Base-by-base conservation (phyloP, 169 alveolate genomes). In the Cryptosporidium sp. region DNA sequence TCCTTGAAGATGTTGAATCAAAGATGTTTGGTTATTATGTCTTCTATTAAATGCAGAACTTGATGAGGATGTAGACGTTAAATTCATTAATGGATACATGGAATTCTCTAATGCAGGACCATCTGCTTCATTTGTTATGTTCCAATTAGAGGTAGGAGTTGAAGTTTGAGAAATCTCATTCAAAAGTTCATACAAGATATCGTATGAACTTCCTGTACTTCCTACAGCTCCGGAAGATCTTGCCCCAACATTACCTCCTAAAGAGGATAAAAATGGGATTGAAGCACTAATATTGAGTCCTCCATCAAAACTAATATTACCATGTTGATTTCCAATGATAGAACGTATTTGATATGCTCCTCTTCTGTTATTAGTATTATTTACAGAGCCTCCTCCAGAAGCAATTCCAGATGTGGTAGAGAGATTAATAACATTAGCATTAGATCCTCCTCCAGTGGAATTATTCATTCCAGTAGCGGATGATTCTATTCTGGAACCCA, bases 21-120 rank as follows among this genome's bases (percentile, higher is more conserved):
- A 29, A 8, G 73, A 31, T 21, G 29, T 44, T 35, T 80, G 75
- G 21, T 21, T 29, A 14, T 29, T 23, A 9, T 48, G 58, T 26
- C 87, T 60, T 48, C 87, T 60, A 39, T 80, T 80, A 16, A 61
- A 80, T 3, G 72, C 68, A 10, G 87, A 42, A 29, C 45, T 80
- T 26, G 71, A 35, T 23, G 72, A 56, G 3, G 45, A 37, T 7
- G 75, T 37, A 8, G 87, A 65, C 3, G 72, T 26, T 29, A 73
- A 12, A 56, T 73, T 73, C 70, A 73, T 29, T 31, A 73, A 26
- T 31, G 87, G 87, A 23, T 80, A 80, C 67, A 80, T 65, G 7
- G 87, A 80, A 26, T 80, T 80, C 26, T 80, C 87, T 8, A 80
- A 58, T 9, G 87, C 75, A 26, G 75, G 87, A 42, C 75, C 75